phyloP scores from a whole-genome alignment of 2,329 filamentous ascomycete genomes.

The Massarina eburnea region DNA sequence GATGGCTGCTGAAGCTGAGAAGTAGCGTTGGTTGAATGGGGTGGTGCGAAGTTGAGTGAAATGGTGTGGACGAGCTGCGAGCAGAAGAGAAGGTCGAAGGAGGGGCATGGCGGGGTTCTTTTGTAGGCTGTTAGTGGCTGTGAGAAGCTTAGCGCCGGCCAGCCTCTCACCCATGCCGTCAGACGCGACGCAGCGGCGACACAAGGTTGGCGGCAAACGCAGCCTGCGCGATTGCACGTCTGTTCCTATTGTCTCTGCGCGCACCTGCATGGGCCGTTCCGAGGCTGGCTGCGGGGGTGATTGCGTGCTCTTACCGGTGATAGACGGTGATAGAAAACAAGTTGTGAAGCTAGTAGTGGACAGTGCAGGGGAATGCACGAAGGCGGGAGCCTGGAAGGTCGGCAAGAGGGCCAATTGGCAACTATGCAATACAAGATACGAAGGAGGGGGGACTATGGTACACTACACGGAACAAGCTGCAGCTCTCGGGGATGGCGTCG shows the following conservation, averaged over 20 bases:
- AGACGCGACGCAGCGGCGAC: slow-evolving; percentile 11
- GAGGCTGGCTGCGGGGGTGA: slow-evolving; percentile 10
- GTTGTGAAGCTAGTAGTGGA: slow-evolving; percentile 11
- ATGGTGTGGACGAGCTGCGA: slow-evolving; percentile 35
- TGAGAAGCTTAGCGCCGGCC: slow-evolving; percentile 19
- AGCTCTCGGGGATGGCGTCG: slow-evolving; percentile 19
- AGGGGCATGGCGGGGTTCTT: slow-evolving; percentile 41
- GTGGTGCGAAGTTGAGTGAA: slow-evolving; percentile 27
- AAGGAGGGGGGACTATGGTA: slow-evolving; percentile 27
- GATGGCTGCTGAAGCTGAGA: slow-evolving; percentile 67
- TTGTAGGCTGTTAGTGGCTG: slow-evolving; percentile 13
- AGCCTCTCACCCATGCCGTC: slow-evolving; percentile 11
- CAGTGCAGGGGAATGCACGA: slow-evolving; percentile 4
- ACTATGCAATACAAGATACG: slow-evolving; percentile 31
- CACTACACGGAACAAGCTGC: slow-evolving; percentile 20
- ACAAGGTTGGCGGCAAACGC: slow-evolving; percentile 2
- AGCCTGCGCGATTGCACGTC: neutral
- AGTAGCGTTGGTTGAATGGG: slow-evolving; percentile 53
- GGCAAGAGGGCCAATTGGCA: slow-evolving; percentile 30
- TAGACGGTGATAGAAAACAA: slow-evolving; percentile 6
- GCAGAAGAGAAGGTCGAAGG: slow-evolving; percentile 36
- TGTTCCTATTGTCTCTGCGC: too few species aligned
- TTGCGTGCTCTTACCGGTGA: slow-evolving; percentile 17
- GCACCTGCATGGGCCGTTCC: slow-evolving; percentile 2
- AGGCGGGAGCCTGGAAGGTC: neutral